A percentile compares a stretch with the other conserved stretches of the same genome.
Conservation (phyloP, 176 grass and related monocot species). For the Ensete ventricosum region DNA sequence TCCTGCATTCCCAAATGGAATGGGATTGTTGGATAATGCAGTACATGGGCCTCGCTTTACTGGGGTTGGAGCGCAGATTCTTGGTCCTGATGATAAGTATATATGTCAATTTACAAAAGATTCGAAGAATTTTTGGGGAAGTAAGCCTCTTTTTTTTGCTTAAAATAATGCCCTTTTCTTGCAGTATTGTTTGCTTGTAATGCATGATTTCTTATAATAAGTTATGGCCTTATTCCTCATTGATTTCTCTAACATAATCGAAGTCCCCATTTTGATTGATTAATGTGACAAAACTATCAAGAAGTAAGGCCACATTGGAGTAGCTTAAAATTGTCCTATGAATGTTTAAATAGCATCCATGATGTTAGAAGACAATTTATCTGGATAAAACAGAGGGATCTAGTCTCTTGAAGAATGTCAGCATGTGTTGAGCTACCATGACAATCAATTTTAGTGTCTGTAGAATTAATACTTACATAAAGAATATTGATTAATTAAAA, state of each 20-base stretch:
- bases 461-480: background rate
- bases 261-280: background rate
- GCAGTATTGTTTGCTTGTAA: background rate
- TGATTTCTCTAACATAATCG: background rate
- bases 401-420: background rate
- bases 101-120: conserved; percentile 79
- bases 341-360: too few species aligned
- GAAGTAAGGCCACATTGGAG: too few species aligned
- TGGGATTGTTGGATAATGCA: conserved; percentile 40
- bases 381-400: background rate
- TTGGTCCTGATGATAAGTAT: conserved; percentile 81
- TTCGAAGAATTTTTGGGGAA: conserved; percentile 93
- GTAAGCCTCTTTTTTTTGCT: conserved; percentile 34
- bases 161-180: background rate
- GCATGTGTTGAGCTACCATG: background rate
- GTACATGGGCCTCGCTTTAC: conserved; percentile 61
- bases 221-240: background rate
- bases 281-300: too few species aligned
- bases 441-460: background rate
- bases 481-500: background rate
- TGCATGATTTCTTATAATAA: background rate
- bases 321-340: too few species aligned
- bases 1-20: conserved; percentile 62
- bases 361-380: too few species aligned
- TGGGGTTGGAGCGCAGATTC: conserved; percentile 74